Base-by-base conservation (phyloP, 1,284 basidiomycete genomes). In the Ganoderma resinaceum region DNA sequence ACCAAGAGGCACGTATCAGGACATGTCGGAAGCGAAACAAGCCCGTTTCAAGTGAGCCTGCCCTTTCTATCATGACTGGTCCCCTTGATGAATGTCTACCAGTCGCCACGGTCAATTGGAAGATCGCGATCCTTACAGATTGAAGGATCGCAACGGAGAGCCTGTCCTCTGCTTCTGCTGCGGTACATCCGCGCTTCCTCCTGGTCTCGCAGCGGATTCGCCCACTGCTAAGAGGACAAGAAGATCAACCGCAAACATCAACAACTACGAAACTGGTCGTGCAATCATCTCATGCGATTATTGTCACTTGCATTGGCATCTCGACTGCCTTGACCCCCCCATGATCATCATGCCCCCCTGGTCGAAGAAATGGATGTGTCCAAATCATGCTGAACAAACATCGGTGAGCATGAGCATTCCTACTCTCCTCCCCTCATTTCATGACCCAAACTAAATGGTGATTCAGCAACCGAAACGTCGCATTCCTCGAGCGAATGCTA, bases 281-380 rank as follows among this genome's bases (percentile, higher is more conserved):
- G 84, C 85, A 72, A 96, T 99, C 61, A 85, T 98, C 70, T 95
- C 95, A 42, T 99, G 97, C 81, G 98, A 99, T 82, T 96, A 97
- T 78, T 99, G 98, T 82, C 86, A 88, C 67, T 86, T 97, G 66
- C 94, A 97, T 80, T 99, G 97, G 95, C 97, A 99, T 79, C 87
- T 99, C 66, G 97, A 99, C 79, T 99, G 97, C 77, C 84, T 99
- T 40, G 91, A 94, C 75, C 98, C 97, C 23, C 97, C 98, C 2
- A 83, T 98, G 74, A 85, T 92, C 26, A 86, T 86, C 58, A 92
- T 99, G 89, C 98, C 98, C 3, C 87, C 92, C 33, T 89, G 93
- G 66, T 90, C 89, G 72, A 92, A 92, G 82, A 98, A 97, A 80
- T 99, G 98, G 97, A 98, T 97, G 95, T 99, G 97, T 81, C 98